Percentiles rank a stretch among this genome's conserved stretches.
Evolutionary conservation across 371 early-diverging fungal species (phyloP).

Genomic region (Catenaria anguillulae): DNA sequence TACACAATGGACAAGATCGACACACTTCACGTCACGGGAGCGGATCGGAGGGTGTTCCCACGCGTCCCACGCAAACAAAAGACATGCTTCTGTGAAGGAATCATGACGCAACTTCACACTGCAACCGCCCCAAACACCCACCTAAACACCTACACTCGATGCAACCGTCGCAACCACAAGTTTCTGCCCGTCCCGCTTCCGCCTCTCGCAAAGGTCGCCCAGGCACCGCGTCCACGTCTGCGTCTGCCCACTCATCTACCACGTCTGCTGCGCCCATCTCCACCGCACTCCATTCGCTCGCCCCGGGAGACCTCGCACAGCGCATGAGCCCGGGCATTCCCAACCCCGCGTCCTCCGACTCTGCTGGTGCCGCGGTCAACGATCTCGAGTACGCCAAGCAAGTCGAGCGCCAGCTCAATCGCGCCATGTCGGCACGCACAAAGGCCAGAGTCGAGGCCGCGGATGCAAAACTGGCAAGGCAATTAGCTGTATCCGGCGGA

Average conservation of each 20-base stretch:
- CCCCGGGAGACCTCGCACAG: too few species aligned
- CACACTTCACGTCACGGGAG: too few species aligned
- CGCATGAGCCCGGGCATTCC: neutral
- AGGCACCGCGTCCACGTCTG: neutral
- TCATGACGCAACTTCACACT: too few species aligned
- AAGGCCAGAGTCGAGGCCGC: neutral
- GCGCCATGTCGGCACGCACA: neutral
- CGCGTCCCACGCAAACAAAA: too few species aligned
- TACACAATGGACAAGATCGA: too few species aligned
- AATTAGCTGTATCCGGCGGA: neutral
- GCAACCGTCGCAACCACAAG: too few species aligned
- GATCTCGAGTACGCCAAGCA: neutral
- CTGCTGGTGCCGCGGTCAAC: neutral
- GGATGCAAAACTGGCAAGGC: neutral
- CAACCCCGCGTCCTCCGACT: neutral
- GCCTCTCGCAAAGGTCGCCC: neutral
- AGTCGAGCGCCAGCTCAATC: neutral
- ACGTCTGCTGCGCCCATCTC: neutral
- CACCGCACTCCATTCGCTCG: neutral
- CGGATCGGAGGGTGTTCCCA: too few species aligned
- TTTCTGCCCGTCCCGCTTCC: neutral
- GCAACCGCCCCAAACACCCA: too few species aligned
- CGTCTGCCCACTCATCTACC: neutral
- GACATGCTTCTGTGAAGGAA: too few species aligned
- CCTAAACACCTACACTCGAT: too few species aligned